Percentiles rank a stretch among this genome's conserved stretches.
Conservation (phyloP, 208 protist genomes). For the Leishmania tropica region DNA sequence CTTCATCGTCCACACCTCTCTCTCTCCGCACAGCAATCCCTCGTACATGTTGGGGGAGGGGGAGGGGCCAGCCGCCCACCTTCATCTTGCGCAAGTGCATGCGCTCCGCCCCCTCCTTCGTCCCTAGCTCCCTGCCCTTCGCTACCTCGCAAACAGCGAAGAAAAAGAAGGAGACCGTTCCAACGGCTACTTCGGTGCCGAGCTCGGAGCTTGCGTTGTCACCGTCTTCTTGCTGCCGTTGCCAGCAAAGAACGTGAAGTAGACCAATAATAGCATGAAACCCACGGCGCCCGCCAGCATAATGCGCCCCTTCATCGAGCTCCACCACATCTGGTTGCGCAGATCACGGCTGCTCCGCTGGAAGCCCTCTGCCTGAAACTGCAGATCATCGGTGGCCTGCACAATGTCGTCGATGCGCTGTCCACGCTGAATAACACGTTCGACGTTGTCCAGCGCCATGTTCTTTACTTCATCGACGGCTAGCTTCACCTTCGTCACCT, state of each 20-base stretch:
- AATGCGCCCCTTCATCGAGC: constrained; percentile 75
- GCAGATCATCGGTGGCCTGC: constrained; percentile 84
- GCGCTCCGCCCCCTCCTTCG: background rate
- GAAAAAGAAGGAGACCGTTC: background rate
- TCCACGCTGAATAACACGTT: constrained; percentile 78
- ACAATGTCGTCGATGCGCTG: constrained; percentile 91
- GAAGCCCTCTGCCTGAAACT: constrained; percentile 89
- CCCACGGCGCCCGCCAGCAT: constrained; percentile 58
- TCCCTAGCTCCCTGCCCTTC: background rate
- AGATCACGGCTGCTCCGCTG: constrained; percentile 84
- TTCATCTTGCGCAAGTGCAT: background rate
- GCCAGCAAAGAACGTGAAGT: constrained; percentile 78
- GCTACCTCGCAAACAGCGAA: background rate
- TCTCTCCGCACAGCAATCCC: background rate
- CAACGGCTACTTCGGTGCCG: background rate
- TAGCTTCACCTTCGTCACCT: constrained; percentile 72
- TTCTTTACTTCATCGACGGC: constrained; percentile 86
- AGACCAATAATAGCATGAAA: constrained; percentile 76
- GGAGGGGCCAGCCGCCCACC: background rate
- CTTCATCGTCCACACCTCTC: background rate
- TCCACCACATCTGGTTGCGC: constrained; percentile 90
- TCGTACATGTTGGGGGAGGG: background rate
- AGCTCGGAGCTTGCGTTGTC: background rate
- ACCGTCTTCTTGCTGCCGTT: constrained; percentile 10
- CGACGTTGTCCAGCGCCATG: constrained; percentile 87